Evolutionary conservation across 768 basidiomycete species (phyloP).

Genomic region (Phlebiopsis gigantea): DNA sequence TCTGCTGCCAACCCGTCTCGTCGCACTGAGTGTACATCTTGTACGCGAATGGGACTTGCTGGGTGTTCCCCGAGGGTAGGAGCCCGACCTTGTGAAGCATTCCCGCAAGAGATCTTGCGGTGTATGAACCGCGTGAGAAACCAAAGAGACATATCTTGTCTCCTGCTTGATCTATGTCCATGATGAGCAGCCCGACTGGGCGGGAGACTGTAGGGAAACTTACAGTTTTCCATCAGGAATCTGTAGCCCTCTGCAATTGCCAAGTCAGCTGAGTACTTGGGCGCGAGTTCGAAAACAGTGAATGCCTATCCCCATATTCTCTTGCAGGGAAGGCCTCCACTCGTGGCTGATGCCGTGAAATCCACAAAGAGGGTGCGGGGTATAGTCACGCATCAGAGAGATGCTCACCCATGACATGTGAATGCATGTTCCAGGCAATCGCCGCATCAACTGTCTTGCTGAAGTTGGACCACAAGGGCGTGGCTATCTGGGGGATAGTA

Average conservation of each 20-base stretch:
- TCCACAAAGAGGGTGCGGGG: no score
- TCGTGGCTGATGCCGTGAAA: no score
- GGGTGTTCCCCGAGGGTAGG: conserved; percentile 25
- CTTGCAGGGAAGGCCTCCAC: no score
- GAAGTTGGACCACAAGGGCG: conserved; percentile 37
- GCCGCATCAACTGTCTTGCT: conserved; percentile 41
- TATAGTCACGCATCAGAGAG: no score
- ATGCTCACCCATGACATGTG: conserved; percentile 39
- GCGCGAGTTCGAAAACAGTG: no score
- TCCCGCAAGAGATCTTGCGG: conserved; percentile 44
- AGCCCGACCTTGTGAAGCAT: conserved; percentile 49
- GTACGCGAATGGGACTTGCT: conserved; percentile 56
- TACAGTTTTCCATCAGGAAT: conserved; percentile 58
- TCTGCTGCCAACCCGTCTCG: conserved; percentile 38
- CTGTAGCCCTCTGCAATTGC: conserved; percentile 42
- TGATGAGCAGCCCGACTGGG: not conserved
- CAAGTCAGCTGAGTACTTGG: not conserved
- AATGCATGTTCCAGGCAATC: conserved; percentile 44
- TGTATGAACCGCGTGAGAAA: conserved; percentile 60
- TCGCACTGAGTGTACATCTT: conserved; percentile 45
- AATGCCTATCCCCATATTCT: no score
- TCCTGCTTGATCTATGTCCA: conserved; percentile 33
- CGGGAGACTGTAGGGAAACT: conserved; percentile 6
- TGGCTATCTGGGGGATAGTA: conserved; percentile 37
- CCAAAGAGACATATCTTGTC: conserved; percentile 62